phyloP scores from a whole-genome alignment of 768 basidiomycete species.

The Mycena rosella region DNA sequence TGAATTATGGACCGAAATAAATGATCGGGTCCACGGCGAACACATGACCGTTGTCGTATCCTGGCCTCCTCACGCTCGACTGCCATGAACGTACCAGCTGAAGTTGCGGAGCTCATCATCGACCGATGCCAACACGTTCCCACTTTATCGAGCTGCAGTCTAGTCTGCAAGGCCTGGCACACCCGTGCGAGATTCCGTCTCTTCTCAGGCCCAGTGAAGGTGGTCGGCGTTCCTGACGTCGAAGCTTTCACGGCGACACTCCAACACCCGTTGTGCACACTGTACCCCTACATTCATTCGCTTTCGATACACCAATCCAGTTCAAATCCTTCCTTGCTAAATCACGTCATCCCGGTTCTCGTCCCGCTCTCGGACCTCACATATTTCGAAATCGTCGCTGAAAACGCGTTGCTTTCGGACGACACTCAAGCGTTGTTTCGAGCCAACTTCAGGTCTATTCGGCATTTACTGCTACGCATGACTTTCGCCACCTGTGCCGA shows the following conservation, averaged over 20 bases:
- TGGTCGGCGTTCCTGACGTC: constrained; percentile 27
- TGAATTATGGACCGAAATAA: background rate
- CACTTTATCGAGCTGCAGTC: constrained; percentile 29
- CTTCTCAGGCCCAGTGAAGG: constrained; percentile 20
- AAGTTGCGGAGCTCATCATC: constrained; percentile 34
- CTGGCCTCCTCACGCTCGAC: background rate
- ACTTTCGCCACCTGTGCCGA: constrained; percentile 31
- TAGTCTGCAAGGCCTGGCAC: constrained; percentile 34
- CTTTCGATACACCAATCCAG: constrained; percentile 25
- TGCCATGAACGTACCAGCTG: constrained; percentile 30
- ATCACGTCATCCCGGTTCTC: constrained; percentile 29
- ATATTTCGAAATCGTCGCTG: constrained; percentile 28
- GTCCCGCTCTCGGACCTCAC: constrained; percentile 27
- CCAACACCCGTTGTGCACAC: constrained; percentile 23
- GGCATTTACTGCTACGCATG: constrained; percentile 22
- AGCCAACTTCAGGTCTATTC: constrained; percentile 22
- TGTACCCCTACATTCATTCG: constrained; percentile 25
- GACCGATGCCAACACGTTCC: constrained; percentile 21
- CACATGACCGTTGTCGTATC: constrained; percentile 27
- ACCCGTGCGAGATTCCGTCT: constrained; percentile 30
- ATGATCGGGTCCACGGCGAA: background rate
- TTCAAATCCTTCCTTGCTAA: constrained; percentile 13
- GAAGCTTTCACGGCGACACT: constrained; percentile 31
- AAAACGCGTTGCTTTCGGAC: constrained; percentile 24
- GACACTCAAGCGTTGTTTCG: constrained; percentile 11